Evolutionary conservation across 2,329 filamentous ascomycete genomes (phyloP).

Genomic region (Hypoxylon sp.): DNA sequence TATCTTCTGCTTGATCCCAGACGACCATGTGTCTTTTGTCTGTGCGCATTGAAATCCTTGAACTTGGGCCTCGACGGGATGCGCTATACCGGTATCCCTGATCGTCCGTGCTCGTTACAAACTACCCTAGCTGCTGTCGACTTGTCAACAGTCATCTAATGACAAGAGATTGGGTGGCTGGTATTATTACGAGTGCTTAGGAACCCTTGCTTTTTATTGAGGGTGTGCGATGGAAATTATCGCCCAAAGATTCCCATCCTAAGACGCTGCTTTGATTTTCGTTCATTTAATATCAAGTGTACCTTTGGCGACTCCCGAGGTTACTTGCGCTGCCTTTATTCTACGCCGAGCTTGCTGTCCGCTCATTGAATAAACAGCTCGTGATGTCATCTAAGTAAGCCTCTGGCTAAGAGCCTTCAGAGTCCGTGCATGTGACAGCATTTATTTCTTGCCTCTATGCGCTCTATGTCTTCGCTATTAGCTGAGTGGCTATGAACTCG

Average conservation of each 20-base stretch:
- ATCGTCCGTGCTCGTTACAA: constrained; percentile 13
- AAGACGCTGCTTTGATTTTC: constrained; percentile 14
- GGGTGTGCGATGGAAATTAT: background rate
- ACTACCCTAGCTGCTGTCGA: constrained; percentile 9
- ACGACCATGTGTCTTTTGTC: constrained; percentile 16
- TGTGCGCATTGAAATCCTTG: constrained; percentile 15
- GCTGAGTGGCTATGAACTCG: constrained; percentile 5
- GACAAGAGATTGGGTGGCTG: constrained; percentile 1
- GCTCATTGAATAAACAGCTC: background rate
- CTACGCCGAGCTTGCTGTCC: constrained; percentile 1
- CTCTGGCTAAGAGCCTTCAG: background rate
- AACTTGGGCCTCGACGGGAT: constrained; percentile 13
- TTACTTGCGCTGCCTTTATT: background rate
- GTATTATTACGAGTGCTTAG: constrained; percentile 3
- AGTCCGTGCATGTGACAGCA: constrained; percentile 4
- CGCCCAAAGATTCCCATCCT: constrained; percentile 8
- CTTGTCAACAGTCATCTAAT: constrained; percentile 2
- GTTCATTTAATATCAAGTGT: background rate
- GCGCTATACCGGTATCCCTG: constrained; percentile 8
- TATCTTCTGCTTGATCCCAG: constrained; percentile 15
- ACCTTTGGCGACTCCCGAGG: background rate
- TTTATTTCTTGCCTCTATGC: constrained; percentile 1
- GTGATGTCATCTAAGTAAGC: background rate
- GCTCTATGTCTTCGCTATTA: constrained; percentile 8
- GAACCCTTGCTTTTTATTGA: background rate